Base-by-base conservation (phyloP, 2,329 filamentous ascomycete genomes). In the Pseudocercospora macadamiae region DNA sequence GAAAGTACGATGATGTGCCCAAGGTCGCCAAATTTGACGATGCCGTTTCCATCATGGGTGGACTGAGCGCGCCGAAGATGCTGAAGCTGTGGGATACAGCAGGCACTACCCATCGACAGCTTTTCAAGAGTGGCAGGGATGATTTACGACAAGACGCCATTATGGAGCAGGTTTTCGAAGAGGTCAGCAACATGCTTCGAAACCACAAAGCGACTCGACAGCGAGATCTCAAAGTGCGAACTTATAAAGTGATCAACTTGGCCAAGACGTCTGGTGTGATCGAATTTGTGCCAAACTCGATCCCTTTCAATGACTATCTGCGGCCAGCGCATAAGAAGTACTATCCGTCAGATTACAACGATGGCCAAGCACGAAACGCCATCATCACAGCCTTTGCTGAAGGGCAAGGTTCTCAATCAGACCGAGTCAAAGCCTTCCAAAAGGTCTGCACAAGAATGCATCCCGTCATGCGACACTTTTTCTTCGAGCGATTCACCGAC, bases 81-180 rank as follows among this genome's bases (percentile, higher is more conserved):
- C 87, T 97, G 57, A 95, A 91, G 0, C 90, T 89, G 1, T 75
- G 91, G 18, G 91, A 87, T 14, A 90, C 84, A 16, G 85, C 97
- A 73, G 96, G 95, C 5, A 78, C 82, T 56, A 84, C 82, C 32
- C 96, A 93, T 77, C 96, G 90, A 73, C 92, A 97, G 75, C 80
- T 99, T 81, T 87, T 96, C 72, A 99, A 99, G 80, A 92, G 92
- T 62, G 93, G 95, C 16, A 93, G 93, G 70, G 95, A 99, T 73
- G 69, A 99, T 72, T 83, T 99, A 10, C 89, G 96, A 7, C 95
- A 99, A 77, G 95, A 99, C 70, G 91, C 93, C 44, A 99, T 87
- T 80, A 99, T 99, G 96, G 96, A 99, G 75, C 95, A 99, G 76
- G 95, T 99, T 1, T 99, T 99, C 73, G 91, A 93, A 59, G 92